Evolutionary conservation across 179 eudicot species (phyloP), one percentile per base, ranked within the genome.

Genomic region (Vitellaria paradoxa): DNA sequence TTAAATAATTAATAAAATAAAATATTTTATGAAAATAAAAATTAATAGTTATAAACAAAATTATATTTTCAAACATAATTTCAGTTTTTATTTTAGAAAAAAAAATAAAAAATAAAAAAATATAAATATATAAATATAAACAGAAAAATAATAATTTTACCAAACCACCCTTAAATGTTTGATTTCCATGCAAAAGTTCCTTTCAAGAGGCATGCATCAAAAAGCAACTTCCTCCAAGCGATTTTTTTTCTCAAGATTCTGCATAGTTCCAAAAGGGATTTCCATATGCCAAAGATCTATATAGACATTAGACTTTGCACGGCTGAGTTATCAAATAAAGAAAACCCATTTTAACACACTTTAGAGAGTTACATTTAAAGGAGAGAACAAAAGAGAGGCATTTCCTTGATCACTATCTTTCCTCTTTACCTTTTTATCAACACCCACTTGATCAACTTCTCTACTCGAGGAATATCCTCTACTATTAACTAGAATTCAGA

Each of bases 331-430:
- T 65, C 71, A 40, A 72, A 59, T 59, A 84, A 83, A 83, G 77
- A 82, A 77, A 84, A 46, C 68, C 74, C 65, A 69, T 72, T 83
- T 78, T 82, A 76, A 82, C 62, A 26, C 76, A 61, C 83, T 84
- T 85, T 83, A 56, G 76, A 82, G 37, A 70, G 15, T 70, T 81
- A 68, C 86, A 78, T 85, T 81, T 82, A 83, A 81, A 83, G 85
- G 52, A 83, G 85, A 81, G 80, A 87, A 70, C 78, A 72, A 77
- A 77, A 78, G 64, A 72, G 62, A 13, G 1, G 62, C 59, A 26
- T 61, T 62, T 76, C 79, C 59, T 76, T 62, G 62, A 47, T 45
- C 50, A 67, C 63, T 37, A 72, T 72, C 65, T 49, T 56, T 57
- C 73, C 46, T 50, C 68, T 24, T 57, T 57, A 5, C 13, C 62